Conservation (phyloP, 208 protist species). For the Kentomonas sorsogonicus region DNA sequence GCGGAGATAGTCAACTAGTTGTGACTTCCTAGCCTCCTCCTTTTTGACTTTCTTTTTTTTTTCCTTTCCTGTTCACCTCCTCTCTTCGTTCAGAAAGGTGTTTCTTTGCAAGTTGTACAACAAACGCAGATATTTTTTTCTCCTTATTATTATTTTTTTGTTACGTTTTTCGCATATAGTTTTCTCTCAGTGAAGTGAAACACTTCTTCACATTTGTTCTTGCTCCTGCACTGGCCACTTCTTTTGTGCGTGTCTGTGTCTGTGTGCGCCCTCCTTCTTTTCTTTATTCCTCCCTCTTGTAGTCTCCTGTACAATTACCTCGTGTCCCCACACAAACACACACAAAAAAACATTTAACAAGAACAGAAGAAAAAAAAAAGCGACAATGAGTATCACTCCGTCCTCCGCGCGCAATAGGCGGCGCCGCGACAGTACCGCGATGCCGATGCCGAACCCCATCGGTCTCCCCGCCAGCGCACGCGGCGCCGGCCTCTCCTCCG, state of each 20-base stretch:
- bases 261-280: too few relatives aligned
- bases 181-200: neutral
- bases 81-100: too few relatives aligned
- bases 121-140: neutral
- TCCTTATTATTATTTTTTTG: conserved; percentile 1
- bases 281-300: too few relatives aligned
- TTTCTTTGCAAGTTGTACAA: neutral
- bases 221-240: neutral
- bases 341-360: neutral
- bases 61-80: conserved; percentile 2
- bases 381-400: neutral
- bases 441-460: conserved; percentile 1
- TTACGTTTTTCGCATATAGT: neutral
- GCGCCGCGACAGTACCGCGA: conserved; percentile 6
- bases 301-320: neutral
- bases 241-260: too few relatives aligned
- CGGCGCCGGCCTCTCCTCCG: conserved; percentile 9
- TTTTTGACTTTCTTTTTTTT: neutral
- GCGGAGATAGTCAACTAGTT: too few relatives aligned
- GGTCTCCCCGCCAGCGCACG: conserved; percentile 9
- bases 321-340: neutral
- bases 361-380: conserved; percentile 2
- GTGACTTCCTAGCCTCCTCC: too few relatives aligned
- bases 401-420: conserved; percentile 17
- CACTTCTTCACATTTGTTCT: conserved; percentile 1